These are phyloP conservation scores for Pythium inflatum DNA, from an alignment of 352 stramenopile genomes.

Conservation along the genomic window DNA sequence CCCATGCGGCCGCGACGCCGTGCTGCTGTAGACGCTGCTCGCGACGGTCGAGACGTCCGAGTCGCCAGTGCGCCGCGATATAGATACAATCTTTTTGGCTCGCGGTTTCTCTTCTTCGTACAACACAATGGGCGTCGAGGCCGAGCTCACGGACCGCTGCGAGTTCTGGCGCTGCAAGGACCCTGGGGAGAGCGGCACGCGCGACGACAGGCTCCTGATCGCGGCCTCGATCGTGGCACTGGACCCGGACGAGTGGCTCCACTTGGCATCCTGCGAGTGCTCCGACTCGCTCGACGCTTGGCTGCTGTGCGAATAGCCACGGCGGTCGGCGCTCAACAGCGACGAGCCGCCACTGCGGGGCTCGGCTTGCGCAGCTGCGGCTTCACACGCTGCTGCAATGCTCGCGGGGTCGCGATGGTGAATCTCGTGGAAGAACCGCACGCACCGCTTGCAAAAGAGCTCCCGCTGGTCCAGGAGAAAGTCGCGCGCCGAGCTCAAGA, in stretches of 20 bases:
- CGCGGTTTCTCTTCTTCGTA: too few species aligned
- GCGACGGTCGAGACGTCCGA: slow-evolving; percentile 25
- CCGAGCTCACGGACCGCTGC: slow-evolving; percentile 20
- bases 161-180: slow-evolving; percentile 21
- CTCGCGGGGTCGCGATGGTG: slow-evolving; percentile 56
- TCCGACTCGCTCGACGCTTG: slow-evolving; percentile 23
- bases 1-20: background rate
- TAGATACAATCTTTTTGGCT: too few species aligned
- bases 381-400: slow-evolving; percentile 20
- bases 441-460: slow-evolving; percentile 74
- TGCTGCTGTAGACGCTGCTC: slow-evolving; percentile 20
- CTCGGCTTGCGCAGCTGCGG: slow-evolving; percentile 39
- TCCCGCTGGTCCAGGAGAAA: slow-evolving; percentile 56
- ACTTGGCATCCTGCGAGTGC: slow-evolving; percentile 10
- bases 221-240: too few species aligned
- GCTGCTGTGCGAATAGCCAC: slow-evolving; percentile 26
- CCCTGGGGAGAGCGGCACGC: slow-evolving; percentile 16
- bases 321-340: background rate
- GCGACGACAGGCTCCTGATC: background rate
- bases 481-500: slow-evolving; percentile 61
- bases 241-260: slow-evolving; percentile 2
- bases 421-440: slow-evolving; percentile 63
- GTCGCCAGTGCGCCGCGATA: slow-evolving; percentile 17
- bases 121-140: slow-evolving; percentile 19
- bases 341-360: slow-evolving; percentile 25